Evolutionary conservation across 2,329 filamentous ascomycete species (phyloP), one percentile per base, ranked within the genome.

Genomic region (Monilinia vaccinii-corymbosi): DNA sequence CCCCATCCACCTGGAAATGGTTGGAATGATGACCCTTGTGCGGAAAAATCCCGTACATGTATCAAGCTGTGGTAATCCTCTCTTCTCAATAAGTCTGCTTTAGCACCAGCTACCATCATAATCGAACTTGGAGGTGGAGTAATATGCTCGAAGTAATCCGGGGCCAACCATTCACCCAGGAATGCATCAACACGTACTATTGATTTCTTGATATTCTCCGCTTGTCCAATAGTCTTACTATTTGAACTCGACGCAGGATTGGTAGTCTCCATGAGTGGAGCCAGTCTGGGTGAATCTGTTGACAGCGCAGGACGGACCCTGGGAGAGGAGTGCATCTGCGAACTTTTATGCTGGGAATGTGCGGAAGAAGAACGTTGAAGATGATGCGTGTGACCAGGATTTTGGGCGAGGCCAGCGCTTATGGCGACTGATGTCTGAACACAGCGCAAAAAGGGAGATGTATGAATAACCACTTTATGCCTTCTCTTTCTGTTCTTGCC

Each of bases 161-260:
- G 90, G 2, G 88, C 89, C 34, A 97, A 79, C 94, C 94, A 99
- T 78, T 99, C 94, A 52, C 94, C 93, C 0, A 99, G 79, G 70
- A 95, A 97, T 0, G 92, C 88, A 74, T 99, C 94, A 7, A 99
- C 81, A 0, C 94, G 87, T 51, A 99, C 75, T 11, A 85, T 79
- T 3, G 82, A 77, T 64, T 83, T 87, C 60, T 79, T 77, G 61
- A 82, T 71, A 55, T 67, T 69, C 11, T 64, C 60, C 18, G 61
- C 58, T 38, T 68, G 61, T 45, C 66, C 62, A 11, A 48, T 32
- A 9, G 49, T 23, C 40, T 61, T 65, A 14, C 53, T 61, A 58
- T 65, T 62, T 4, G 32, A 18, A 13, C 58, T 64, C 10, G 60
- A 57, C 2, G 25, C n/a, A 7, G 60, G 10, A 16, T 31, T 40